phyloP scores from a whole-genome alignment of 2,329 filamentous ascomycete genomes.

The Diaporthe nobilis region DNA sequence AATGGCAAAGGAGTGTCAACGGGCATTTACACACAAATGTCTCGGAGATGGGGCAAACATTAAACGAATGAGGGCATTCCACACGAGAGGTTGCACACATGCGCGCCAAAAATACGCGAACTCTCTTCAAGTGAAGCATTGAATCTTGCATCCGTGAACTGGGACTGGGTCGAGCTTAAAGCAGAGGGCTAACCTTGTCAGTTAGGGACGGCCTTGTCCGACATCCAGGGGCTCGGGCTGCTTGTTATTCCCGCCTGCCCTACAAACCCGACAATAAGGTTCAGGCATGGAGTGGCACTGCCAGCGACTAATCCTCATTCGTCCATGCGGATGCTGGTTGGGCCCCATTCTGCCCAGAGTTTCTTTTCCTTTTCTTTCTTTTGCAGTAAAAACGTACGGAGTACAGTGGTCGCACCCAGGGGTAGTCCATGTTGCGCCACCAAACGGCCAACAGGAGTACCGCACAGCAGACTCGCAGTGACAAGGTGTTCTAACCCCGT shows the following conservation, averaged over 20 bases:
- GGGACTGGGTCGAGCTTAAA: conserved; percentile 27
- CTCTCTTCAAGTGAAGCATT: conserved; percentile 22
- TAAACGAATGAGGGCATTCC: neutral
- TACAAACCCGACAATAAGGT: conserved; percentile 30
- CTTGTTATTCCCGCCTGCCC: conserved; percentile 10
- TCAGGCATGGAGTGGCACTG: neutral
- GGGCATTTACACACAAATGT: neutral
- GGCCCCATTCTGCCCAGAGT: conserved; percentile 29
- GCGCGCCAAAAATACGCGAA: conserved; percentile 13
- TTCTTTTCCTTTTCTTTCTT: neutral
- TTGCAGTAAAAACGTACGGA: too few relatives aligned
- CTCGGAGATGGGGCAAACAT: conserved; percentile 22
- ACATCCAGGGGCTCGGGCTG: conserved; percentile 27
- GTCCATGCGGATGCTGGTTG: neutral
- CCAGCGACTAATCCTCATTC: conserved; percentile 7
- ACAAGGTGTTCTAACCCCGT: neutral
- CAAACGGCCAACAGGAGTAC: neutral
- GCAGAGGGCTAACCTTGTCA: conserved; percentile 11
- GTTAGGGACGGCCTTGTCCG: neutral
- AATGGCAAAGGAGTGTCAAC: neutral
- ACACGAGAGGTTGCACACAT: conserved; percentile 20
- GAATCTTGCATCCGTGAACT: neutral
- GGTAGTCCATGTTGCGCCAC: neutral
- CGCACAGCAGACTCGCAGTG: too few relatives aligned
- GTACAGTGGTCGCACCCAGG: neutral